These are phyloP conservation scores for Pulveroboletus sp. DNA, from an alignment of 768 basidiomycete species.

Conservation along the genomic window DNA sequence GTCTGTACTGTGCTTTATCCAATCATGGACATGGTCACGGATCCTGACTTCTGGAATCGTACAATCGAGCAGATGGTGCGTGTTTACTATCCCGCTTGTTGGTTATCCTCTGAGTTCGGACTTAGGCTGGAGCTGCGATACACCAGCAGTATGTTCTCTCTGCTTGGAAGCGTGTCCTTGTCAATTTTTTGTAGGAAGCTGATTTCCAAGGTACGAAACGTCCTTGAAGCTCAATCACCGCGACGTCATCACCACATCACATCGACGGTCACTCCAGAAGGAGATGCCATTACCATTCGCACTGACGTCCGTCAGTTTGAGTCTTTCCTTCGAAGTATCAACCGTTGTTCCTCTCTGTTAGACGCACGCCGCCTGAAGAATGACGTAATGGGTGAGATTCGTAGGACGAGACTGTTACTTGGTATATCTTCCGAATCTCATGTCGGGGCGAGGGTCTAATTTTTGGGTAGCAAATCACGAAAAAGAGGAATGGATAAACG, in stretches of 20 bases:
- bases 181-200: conserved; percentile 49
- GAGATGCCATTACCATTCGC: conserved; percentile 73
- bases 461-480: conserved; percentile 64
- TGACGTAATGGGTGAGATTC: conserved; percentile 88
- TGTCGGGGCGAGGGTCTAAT: not conserved
- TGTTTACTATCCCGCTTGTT: conserved; percentile 11
- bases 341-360: conserved; percentile 70
- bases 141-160: conserved; percentile 51
- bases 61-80: conserved; percentile 88
- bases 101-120: conserved; percentile 5
- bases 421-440: conserved; percentile 39
- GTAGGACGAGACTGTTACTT: conserved; percentile 68
- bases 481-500: conserved; percentile 85
- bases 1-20: conserved; percentile 82
- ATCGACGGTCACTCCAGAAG: conserved; percentile 35
- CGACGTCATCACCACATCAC: conserved; percentile 41
- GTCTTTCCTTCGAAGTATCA: conserved; percentile 83
- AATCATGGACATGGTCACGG: conserved; percentile 86
- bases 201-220: conserved; percentile 83
- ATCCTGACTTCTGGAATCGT: conserved; percentile 97
- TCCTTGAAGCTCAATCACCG: conserved; percentile 75
- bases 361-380: conserved; percentile 90
- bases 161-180: conserved; percentile 7
- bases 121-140: conserved; percentile 62
- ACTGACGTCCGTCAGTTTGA: conserved; percentile 86